A percentile compares a stretch with the other conserved stretches of the same genome.
phyloP scores from a whole-genome alignment of 208 protist species.

The Angomonas ambiguus region DNA sequence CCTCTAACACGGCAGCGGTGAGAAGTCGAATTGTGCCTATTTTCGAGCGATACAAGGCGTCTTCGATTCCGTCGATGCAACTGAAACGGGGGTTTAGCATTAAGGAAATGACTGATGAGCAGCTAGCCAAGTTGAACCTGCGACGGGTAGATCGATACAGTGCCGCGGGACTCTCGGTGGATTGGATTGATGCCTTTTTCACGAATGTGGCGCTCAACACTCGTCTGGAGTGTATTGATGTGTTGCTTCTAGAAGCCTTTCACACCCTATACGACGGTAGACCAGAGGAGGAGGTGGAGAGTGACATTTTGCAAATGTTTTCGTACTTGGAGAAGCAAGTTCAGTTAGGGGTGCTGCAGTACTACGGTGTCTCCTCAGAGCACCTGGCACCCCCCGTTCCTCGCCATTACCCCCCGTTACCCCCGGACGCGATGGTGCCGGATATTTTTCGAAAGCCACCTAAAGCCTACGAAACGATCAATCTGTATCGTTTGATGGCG shows the following conservation, averaged over 20 bases:
- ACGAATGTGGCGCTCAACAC: slow-evolving; percentile 86
- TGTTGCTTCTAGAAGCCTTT: slow-evolving; percentile 72
- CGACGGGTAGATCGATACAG: slow-evolving; percentile 52
- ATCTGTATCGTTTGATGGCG: slow-evolving; percentile 66
- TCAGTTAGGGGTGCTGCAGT: slow-evolving; percentile 69
- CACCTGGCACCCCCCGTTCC: slow-evolving; percentile 73
- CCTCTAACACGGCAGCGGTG: slow-evolving; percentile 68
- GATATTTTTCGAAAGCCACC: slow-evolving; percentile 61
- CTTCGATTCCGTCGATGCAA: slow-evolving; percentile 76
- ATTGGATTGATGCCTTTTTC: slow-evolving; percentile 87
- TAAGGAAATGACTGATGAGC: slow-evolving; percentile 66
- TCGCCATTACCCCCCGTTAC: slow-evolving; percentile 63
- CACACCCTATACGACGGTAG: slow-evolving; percentile 81
- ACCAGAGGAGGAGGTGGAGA: slow-evolving; percentile 60
- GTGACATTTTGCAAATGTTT: slow-evolving; percentile 81
- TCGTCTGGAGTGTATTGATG: slow-evolving; percentile 77
- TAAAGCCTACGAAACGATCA: slow-evolving; percentile 44
- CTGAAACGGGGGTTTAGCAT: slow-evolving; percentile 83
- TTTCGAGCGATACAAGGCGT: slow-evolving; percentile 85
- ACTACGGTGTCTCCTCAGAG: slow-evolving; percentile 78
- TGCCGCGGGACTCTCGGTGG: slow-evolving; percentile 71
- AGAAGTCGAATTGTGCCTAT: slow-evolving; percentile 79
- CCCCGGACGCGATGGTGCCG: slow-evolving; percentile 72
- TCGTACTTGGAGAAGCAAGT: slow-evolving; percentile 80
- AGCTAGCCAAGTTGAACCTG: slow-evolving; percentile 66